Percentiles rank a stretch among this genome's conserved stretches.
These are phyloP conservation scores for Tulasnella sp. DNA, from an alignment of 768 basidiomycete species.

Conservation along the genomic window DNA sequence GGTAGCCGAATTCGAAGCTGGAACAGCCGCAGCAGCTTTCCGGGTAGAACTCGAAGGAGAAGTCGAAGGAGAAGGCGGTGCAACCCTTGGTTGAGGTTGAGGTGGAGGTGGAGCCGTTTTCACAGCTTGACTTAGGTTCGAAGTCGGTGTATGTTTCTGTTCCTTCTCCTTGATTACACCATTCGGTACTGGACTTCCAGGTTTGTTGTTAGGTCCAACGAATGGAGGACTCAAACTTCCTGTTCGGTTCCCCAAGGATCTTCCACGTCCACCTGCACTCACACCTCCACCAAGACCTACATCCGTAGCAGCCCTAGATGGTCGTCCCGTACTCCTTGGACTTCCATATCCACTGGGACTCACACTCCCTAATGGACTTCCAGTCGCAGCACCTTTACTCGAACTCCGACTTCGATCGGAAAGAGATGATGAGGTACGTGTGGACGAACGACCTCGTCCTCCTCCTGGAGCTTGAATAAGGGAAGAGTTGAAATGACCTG, in stretches of 20 bases:
- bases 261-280: neutral
- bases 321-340: slow-evolving; percentile 7
- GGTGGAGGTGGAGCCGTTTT: too few relatives aligned
- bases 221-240: too few relatives aligned
- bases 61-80: too few relatives aligned
- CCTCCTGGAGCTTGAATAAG: neutral
- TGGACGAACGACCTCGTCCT: slow-evolving; percentile 11
- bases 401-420: slow-evolving; percentile 12
- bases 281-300: slow-evolving; percentile 2
- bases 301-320: slow-evolving; percentile 8
- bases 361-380: slow-evolving; percentile 14
- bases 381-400: slow-evolving; percentile 11
- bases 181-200: too few relatives aligned
- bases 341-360: slow-evolving; percentile 12
- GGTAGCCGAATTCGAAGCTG: slow-evolving; percentile 10
- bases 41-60: too few relatives aligned
- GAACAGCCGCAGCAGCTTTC: neutral
- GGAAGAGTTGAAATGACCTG: too few relatives aligned
- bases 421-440: slow-evolving; percentile 9
- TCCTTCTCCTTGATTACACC: too few relatives aligned
- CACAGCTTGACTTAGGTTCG: too few relatives aligned
- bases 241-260: too few relatives aligned
- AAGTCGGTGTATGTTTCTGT: too few relatives aligned
- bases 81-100: too few relatives aligned
- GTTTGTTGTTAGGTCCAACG: too few relatives aligned